These are phyloP conservation scores for Royoungia palumana DNA, from an alignment of 768 basidiomycete species.

Conservation along the genomic window DNA sequence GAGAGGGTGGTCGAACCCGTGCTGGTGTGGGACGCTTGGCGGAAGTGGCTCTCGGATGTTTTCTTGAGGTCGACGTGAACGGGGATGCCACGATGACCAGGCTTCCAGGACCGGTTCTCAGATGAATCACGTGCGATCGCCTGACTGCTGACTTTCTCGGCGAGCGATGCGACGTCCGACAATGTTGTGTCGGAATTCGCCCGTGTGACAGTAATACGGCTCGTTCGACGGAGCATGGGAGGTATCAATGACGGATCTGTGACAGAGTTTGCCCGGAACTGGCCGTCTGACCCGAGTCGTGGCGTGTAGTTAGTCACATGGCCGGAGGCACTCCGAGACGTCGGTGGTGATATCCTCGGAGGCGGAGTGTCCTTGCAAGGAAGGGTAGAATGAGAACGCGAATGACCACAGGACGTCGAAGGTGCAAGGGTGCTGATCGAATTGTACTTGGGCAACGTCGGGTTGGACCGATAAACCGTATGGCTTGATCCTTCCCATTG, in stretches of 20 bases:
- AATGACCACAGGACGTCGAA: slow-evolving; percentile 23
- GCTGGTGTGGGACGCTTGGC: slow-evolving; percentile 5
- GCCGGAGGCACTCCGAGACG: slow-evolving; percentile 13
- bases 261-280: slow-evolving; percentile 14
- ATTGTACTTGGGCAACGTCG: slow-evolving; percentile 24
- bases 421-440: slow-evolving; percentile 28
- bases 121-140: slow-evolving; percentile 9
- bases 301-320: slow-evolving; percentile 7
- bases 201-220: slow-evolving; percentile 11
- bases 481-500: slow-evolving; percentile 20
- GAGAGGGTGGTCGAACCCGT: slow-evolving; percentile 1
- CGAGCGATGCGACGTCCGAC: slow-evolving; percentile 1
- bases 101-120: slow-evolving; percentile 20
- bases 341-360: slow-evolving; percentile 15
- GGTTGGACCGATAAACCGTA: slow-evolving; percentile 18
- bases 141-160: slow-evolving; percentile 7
- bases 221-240: slow-evolving; percentile 25
- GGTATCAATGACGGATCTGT: slow-evolving; percentile 4
- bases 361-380: slow-evolving; percentile 9
- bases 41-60: slow-evolving; percentile 5
- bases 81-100: slow-evolving; percentile 18
- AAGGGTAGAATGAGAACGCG: slow-evolving; percentile 16
- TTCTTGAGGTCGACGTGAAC: slow-evolving; percentile 7
- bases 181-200: slow-evolving; percentile 2
- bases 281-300: slow-evolving; percentile 4